Evolutionary conservation across 225 moss, liverwort and hornwort species (phyloP).

Genomic region (Sphagnum tenellum): DNA sequence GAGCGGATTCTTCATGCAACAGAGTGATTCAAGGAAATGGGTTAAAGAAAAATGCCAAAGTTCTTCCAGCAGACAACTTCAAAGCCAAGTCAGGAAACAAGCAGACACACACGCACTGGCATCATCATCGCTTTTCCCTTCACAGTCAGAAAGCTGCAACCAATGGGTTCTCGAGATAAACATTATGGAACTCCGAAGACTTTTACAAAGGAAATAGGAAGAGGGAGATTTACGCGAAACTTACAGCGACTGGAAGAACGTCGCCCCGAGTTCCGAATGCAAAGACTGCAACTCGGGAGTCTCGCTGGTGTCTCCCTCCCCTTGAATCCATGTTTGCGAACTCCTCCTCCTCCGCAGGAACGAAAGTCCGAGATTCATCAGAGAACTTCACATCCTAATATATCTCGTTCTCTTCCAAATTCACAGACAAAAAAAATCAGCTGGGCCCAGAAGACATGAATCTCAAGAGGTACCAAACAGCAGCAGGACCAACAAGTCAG

Average conservation of each 20-base stretch:
- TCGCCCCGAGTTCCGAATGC: slow-evolving; percentile 88
- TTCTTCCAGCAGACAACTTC: too few species aligned
- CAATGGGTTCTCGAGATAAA: neutral
- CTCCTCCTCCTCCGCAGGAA: neutral
- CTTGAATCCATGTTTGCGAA: too few species aligned
- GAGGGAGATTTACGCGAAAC: neutral
- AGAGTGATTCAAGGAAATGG: too few species aligned
- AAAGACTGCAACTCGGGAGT: slow-evolving; percentile 44
- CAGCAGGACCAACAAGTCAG: neutral
- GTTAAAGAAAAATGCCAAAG: too few species aligned
- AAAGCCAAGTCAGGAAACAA: too few species aligned
- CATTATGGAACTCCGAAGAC: neutral
- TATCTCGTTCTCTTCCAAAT: neutral
- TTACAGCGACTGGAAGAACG: slow-evolving; percentile 67
- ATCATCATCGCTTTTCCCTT: too few species aligned
- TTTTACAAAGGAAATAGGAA: neutral
- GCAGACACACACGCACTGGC: too few species aligned
- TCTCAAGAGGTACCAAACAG: neutral
- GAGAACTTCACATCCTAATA: neutral
- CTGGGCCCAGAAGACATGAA: neutral
- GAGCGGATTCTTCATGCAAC: too few species aligned
- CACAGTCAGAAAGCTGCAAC: neutral
- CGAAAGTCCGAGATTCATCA: neutral
- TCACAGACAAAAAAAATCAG: neutral
- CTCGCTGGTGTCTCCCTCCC: neutral